These are phyloP conservation scores for Cladosporium cucumerinum DNA, from an alignment of 2,329 filamentous ascomycete species.

Conservation along the genomic window DNA sequence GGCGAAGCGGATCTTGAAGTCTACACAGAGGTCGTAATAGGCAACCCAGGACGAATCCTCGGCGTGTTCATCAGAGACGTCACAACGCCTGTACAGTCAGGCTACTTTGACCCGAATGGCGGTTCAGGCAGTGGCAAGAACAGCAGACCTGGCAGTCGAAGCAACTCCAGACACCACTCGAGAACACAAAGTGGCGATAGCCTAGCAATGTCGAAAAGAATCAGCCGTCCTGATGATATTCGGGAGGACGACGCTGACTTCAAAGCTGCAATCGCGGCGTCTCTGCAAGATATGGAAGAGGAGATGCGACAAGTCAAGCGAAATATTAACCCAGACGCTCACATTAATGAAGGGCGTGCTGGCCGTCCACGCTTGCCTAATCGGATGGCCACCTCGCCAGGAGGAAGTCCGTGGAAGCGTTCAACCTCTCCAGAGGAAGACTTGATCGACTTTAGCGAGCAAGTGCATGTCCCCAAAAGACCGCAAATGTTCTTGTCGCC, in stretches of 20 bases:
- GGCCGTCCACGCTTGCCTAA: conserved; percentile 2
- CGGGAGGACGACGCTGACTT: conserved; percentile 49
- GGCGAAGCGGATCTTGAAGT: conserved; percentile 96
- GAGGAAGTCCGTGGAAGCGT: background rate
- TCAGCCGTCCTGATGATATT: conserved; percentile 33
- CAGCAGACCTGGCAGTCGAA: conserved; percentile 30
- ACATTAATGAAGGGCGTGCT: conserved; percentile 16
- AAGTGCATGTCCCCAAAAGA: conserved; percentile 24
- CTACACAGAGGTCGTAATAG: conserved; percentile 86
- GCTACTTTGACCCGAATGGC: conserved; percentile 70
- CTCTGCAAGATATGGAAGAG: conserved; percentile 44
- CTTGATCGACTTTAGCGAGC: conserved; percentile 49
- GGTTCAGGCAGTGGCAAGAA: conserved; percentile 29
- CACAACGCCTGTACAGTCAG: conserved; percentile 66
- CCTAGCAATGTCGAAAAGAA: conserved; percentile 31
- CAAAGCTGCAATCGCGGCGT: conserved; percentile 47
- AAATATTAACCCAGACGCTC: conserved; percentile 37
- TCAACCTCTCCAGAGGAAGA: conserved; percentile 34
- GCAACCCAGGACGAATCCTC: conserved; percentile 77
- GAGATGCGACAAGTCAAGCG: conserved; percentile 35
- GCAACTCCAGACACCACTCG: conserved; percentile 32
- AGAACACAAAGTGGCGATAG: conserved; percentile 31
- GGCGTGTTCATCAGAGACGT: conserved; percentile 95
- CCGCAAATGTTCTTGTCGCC: conserved; percentile 25
- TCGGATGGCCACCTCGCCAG: conserved; percentile 11